phyloP scores from a whole-genome alignment of 1,284 basidiomycete genomes.

The Puccinia coronata region DNA sequence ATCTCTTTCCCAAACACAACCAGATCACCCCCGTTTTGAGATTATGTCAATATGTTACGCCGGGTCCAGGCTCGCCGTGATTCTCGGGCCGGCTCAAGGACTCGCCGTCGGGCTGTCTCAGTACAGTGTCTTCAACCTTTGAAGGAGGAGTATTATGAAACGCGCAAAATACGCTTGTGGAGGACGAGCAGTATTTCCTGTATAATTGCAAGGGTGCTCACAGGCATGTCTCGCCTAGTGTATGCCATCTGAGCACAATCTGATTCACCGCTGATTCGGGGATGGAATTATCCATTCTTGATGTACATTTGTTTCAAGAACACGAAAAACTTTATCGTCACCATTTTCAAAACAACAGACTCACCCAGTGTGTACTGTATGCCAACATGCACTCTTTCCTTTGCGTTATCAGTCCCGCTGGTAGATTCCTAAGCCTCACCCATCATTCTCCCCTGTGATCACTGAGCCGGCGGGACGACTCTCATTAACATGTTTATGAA shows the following conservation, averaged over 20 bases:
- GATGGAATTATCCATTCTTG: neutral
- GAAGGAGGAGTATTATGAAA: too few species aligned
- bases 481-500: neutral
- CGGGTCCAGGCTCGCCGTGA: too few species aligned
- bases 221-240: neutral
- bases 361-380: too few species aligned
- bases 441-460: neutral
- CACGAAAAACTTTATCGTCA: too few species aligned
- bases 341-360: too few species aligned
- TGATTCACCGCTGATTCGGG: neutral
- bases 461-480: neutral
- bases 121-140: too few species aligned
- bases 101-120: too few species aligned
- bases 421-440: neutral
- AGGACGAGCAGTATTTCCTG: neutral
- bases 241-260: neutral
- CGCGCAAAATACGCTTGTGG: neutral
- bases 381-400: neutral
- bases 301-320: neutral
- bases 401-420: neutral
- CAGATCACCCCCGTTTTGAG: too few species aligned
- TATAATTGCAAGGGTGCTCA: too few species aligned
- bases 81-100: too few species aligned
- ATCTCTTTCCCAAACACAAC: too few species aligned
- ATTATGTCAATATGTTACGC: too few species aligned